These are phyloP conservation scores for Sporothrix luriei DNA, from an alignment of 2,329 filamentous ascomycete species.

Conservation along the genomic window DNA sequence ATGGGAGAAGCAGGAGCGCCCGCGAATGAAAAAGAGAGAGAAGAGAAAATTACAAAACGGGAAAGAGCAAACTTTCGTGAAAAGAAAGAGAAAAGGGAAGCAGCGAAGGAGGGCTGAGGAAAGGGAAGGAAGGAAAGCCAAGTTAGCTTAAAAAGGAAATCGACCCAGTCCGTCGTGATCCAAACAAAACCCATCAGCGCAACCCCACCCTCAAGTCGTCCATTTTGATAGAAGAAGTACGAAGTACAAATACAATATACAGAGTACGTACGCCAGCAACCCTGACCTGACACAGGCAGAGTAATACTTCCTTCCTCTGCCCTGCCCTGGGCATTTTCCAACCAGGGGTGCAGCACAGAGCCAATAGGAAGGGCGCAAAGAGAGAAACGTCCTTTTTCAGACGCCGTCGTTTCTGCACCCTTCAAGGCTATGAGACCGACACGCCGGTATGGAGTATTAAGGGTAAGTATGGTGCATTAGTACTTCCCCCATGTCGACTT, in stretches of 20 bases:
- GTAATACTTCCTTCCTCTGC: not conserved
- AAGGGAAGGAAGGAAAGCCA: conserved; percentile 6
- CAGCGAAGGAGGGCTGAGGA: conserved; percentile 11
- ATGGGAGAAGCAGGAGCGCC: conserved; percentile 22
- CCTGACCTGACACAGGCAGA: conserved; percentile 5
- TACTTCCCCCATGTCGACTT: not conserved
- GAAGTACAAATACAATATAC: not conserved
- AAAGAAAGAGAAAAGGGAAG: conserved; percentile 21
- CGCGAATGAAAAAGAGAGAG: not conserved
- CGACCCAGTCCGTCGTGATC: conserved; percentile 27
- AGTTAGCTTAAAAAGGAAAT: conserved; percentile 28
- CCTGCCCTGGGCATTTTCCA: conserved; percentile 24
- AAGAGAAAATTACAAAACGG: conserved; percentile 1
- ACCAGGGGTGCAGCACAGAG: conserved; percentile 14
- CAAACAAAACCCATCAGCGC: not conserved
- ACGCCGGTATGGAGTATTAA: conserved; percentile 6
- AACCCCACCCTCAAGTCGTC: not conserved
- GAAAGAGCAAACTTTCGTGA: conserved; percentile 16
- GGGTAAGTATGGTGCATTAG: conserved; percentile 6
- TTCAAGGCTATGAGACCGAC: not conserved
- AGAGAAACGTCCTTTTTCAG: conserved; percentile 1
- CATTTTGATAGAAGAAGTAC: not conserved
- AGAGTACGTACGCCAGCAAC: conserved; percentile 5
- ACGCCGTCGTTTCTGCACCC: conserved; percentile 29
- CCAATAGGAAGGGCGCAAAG: conserved; percentile 14